A percentile compares a stretch with the other conserved stretches of the same genome.
Evolutionary conservation across 2,329 filamentous ascomycete species (phyloP).

Genomic region (Purpureocillium lavendulum): DNA sequence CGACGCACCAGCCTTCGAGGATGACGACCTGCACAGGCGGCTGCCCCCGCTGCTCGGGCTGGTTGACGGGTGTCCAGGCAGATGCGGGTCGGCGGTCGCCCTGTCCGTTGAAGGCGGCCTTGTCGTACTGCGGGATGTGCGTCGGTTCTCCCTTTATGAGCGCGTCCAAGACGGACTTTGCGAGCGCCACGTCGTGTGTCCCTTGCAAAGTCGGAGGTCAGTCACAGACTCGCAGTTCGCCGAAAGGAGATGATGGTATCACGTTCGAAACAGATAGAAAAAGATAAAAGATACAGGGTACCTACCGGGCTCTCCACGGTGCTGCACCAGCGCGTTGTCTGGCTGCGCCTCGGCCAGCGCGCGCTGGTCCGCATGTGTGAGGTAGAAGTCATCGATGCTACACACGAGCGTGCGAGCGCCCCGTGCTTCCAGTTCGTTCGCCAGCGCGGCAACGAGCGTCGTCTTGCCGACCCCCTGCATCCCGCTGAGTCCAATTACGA

Average conservation of each 20-base stretch:
- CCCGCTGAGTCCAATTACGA: constrained; percentile 84
- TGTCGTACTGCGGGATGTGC: constrained; percentile 70
- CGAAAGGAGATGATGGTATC: too few species aligned
- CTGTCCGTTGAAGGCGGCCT: constrained; percentile 65
- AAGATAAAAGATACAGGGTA: background rate
- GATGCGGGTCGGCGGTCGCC: constrained; percentile 62
- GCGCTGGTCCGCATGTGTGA: constrained; percentile 60
- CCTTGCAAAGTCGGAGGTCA: constrained; percentile 12
- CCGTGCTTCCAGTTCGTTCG: constrained; percentile 46
- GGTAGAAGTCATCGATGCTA: constrained; percentile 87
- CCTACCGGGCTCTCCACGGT: constrained; percentile 69
- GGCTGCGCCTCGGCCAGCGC: constrained; percentile 57
- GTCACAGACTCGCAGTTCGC: background rate
- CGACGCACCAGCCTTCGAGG: constrained; percentile 87
- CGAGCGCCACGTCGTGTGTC: constrained; percentile 68
- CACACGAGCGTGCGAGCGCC: constrained; percentile 61
- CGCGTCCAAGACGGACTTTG: constrained; percentile 49
- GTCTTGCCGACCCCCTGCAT: constrained; percentile 92
- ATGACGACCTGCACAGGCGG: constrained; percentile 56
- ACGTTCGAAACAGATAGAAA: too few species aligned
- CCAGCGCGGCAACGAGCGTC: constrained; percentile 66
- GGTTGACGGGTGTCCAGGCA: constrained; percentile 53
- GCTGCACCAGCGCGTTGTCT: constrained; percentile 67
- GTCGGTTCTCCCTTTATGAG: constrained; percentile 45
- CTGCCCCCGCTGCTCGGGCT: constrained; percentile 28